These are phyloP conservation scores for Metschnikowia sp. DNA, from an alignment of 805 yeast species.

Conservation along the genomic window DNA sequence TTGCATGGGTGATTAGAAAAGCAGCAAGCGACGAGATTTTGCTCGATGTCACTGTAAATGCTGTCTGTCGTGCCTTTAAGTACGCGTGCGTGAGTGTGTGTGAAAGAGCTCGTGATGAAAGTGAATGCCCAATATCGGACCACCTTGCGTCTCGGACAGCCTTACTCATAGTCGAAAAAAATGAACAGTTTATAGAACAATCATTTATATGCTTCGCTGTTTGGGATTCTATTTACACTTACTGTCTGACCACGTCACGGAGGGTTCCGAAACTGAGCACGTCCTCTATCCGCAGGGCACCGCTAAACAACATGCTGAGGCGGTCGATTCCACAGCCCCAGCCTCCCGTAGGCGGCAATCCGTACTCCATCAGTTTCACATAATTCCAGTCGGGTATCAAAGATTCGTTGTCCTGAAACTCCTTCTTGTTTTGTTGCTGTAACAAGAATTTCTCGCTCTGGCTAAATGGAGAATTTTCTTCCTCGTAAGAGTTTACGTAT, in stretches of 20 bases:
- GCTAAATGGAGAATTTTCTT: constrained; percentile 80
- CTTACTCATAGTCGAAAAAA: neutral
- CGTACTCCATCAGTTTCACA: constrained; percentile 80
- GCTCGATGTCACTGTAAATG: too few species aligned
- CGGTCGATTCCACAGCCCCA: constrained; percentile 96
- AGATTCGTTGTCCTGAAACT: constrained; percentile 56
- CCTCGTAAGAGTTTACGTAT: constrained; percentile 91
- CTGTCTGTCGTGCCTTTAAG: neutral
- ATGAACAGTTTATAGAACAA: too few species aligned
- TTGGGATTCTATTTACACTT: neutral
- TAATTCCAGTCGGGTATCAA: constrained; percentile 70
- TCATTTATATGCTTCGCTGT: neutral
- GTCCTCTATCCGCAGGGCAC: constrained; percentile 62
- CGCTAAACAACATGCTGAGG: constrained; percentile 72
- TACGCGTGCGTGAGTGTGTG: neutral
- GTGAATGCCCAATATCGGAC: neutral
- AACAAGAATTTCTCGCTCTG: constrained; percentile 61
- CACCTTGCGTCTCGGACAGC: neutral
- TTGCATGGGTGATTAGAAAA: too few species aligned
- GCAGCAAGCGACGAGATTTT: too few species aligned
- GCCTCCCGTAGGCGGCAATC: constrained; percentile 97
- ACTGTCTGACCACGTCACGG: constrained; percentile 63
- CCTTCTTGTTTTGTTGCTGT: constrained; percentile 51
- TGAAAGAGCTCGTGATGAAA: neutral
- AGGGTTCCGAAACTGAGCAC: constrained; percentile 75